Evolutionary conservation across 495 filamentous ascomycete species (phyloP).

Genomic region (Sporormia fimetaria): DNA sequence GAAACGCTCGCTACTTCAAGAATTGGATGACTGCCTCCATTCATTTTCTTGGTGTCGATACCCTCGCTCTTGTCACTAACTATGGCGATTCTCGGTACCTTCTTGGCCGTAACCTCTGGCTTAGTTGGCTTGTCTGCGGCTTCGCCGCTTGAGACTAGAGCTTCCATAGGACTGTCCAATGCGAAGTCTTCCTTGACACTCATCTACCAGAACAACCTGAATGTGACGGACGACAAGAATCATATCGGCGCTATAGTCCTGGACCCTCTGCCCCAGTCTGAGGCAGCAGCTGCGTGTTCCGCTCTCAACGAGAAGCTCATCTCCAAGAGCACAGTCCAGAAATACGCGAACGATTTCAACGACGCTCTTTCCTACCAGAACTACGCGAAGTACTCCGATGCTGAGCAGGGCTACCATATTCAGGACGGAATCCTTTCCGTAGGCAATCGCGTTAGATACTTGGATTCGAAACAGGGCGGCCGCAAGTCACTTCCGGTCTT

Average conservation of each 20-base stretch:
- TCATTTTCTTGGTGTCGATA: too few species aligned
- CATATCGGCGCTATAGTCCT: conserved; percentile 38
- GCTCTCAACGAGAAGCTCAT: conserved; percentile 37
- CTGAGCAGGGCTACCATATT: conserved; percentile 34
- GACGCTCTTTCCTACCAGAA: conserved; percentile 34
- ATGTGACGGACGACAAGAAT: conserved; percentile 37
- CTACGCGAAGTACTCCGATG: conserved; percentile 22
- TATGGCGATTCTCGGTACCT: too few species aligned
- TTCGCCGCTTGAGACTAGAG: conserved; percentile 4
- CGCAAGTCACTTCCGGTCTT: conserved; percentile 31
- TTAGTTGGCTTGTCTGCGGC: too few species aligned
- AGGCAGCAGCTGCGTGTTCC: conserved; percentile 33
- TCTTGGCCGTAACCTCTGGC: too few species aligned
- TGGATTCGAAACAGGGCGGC: conserved; percentile 7
- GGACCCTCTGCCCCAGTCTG: conserved; percentile 28
- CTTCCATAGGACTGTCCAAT: conserved; percentile 22
- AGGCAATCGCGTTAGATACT: conserved; percentile 7
- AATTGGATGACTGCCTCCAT: too few species aligned
- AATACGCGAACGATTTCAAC: conserved; percentile 32
- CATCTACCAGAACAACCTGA: conserved; percentile 41
- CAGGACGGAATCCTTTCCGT: conserved; percentile 30
- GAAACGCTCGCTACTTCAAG: too few species aligned
- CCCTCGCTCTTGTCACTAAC: too few species aligned
- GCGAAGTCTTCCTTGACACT: conserved; percentile 35
- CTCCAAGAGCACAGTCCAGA: conserved; percentile 29